Conservation (phyloP, 2,329 filamentous ascomycete species). For the Aureobasidium lini region DNA sequence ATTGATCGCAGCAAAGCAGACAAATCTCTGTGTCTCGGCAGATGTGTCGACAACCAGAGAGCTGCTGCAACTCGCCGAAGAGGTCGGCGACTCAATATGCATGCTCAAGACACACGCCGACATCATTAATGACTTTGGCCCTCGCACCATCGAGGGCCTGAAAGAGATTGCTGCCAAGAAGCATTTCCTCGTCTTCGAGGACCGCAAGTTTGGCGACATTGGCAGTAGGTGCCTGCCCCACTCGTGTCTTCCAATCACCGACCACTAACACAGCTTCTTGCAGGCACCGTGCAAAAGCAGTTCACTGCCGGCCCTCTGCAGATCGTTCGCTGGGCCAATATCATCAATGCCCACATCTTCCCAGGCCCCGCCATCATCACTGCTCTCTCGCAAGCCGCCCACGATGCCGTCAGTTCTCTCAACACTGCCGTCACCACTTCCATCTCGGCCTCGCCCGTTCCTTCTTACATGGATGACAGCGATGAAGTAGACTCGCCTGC, state of each 20-base stretch:
- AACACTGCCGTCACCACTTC: slow-evolving; percentile 46
- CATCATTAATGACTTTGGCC: slow-evolving; percentile 54
- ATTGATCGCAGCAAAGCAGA: slow-evolving; percentile 43
- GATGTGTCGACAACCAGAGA: slow-evolving; percentile 50
- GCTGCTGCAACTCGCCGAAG: slow-evolving; percentile 48
- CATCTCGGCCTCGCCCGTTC: slow-evolving; percentile 36
- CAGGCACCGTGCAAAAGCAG: slow-evolving; percentile 48
- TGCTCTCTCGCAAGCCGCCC: slow-evolving; percentile 42
- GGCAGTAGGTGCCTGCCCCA: slow-evolving; percentile 35
- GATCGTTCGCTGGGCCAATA: slow-evolving; percentile 46
- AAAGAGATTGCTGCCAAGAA: slow-evolving; percentile 42
- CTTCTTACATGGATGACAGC: slow-evolving; percentile 40
- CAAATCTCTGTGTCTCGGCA: slow-evolving; percentile 49
- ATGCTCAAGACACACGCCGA: slow-evolving; percentile 56
- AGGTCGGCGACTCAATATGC: slow-evolving; percentile 54
- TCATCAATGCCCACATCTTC: slow-evolving; percentile 47
- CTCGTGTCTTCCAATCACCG: not conserved
- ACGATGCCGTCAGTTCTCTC: slow-evolving; percentile 39
- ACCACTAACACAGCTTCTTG: not conserved
- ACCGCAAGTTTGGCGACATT: slow-evolving; percentile 50
- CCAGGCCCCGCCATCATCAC: slow-evolving; percentile 46
- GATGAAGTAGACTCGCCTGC: slow-evolving; percentile 26
- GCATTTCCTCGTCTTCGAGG: slow-evolving; percentile 47
- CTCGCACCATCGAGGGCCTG: slow-evolving; percentile 44
- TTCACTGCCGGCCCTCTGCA: slow-evolving; percentile 44